Conservation (phyloP, 2,329 filamentous ascomycete species). For the Ophiostoma tasmaniense region DNA sequence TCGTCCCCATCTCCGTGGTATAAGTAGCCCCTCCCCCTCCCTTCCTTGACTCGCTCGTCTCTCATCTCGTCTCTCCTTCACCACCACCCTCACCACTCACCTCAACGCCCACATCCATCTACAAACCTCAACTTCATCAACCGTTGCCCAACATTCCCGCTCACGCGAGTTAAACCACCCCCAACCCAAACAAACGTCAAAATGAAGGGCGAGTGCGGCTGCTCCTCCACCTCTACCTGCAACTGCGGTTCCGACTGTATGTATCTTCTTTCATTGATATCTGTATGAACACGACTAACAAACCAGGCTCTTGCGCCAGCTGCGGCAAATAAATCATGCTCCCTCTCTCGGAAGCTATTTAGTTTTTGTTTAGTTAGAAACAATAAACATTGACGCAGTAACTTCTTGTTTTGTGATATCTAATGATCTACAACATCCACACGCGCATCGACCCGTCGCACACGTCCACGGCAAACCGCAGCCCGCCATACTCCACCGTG, state of each 20-base stretch:
- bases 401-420: background rate
- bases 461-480: slow-evolving; percentile 17
- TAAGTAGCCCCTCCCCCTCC: slow-evolving; percentile 7
- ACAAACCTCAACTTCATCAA: background rate
- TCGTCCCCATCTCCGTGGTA: background rate
- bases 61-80: background rate
- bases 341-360: background rate
- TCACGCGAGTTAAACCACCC: slow-evolving; percentile 18
- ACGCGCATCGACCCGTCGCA: slow-evolving; percentile 16
- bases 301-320: slow-evolving; percentile 30
- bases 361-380: background rate
- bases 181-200: slow-evolving; percentile 22
- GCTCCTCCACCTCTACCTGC: slow-evolving; percentile 30
- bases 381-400: background rate
- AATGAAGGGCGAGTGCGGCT: slow-evolving; percentile 34
- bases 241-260: slow-evolving; percentile 24
- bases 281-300: too few species aligned
- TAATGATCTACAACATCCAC: slow-evolving; percentile 11
- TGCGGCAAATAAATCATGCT: slow-evolving; percentile 29
- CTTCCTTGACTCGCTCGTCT: background rate
- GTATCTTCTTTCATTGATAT: too few species aligned
- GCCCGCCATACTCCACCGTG: slow-evolving; percentile 2
- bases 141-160: slow-evolving; percentile 20
- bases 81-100: background rate
- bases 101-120: background rate